phyloP scores from a whole-genome alignment of 2,329 filamentous ascomycete genomes.

The Gyromitra esculenta region DNA sequence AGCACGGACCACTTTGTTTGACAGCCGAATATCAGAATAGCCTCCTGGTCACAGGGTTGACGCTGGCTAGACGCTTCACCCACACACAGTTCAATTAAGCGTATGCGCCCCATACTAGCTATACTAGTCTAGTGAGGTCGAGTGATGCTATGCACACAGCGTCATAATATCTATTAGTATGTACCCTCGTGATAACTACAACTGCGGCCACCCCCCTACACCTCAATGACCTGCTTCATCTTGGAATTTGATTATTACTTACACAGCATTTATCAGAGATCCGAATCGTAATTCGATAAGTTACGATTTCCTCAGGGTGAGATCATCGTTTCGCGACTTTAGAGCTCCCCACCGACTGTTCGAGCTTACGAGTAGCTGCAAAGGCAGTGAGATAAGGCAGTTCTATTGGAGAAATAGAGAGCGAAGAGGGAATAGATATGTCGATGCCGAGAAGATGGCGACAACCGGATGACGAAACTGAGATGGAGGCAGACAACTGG shows the following conservation, averaged over 20 bases:
- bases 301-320: neutral
- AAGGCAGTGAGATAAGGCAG: neutral
- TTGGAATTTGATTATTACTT: neutral
- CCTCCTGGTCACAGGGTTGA: neutral
- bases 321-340: neutral
- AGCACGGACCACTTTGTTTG: neutral
- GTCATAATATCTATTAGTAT: neutral
- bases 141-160: neutral
- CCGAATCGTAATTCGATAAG: neutral
- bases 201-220: neutral
- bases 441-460: neutral
- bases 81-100: neutral
- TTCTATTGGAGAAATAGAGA: neutral
- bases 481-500: neutral
- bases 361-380: neutral
- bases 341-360: neutral
- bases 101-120: neutral
- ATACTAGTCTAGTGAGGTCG: no score
- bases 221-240: no score
- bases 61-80: no score
- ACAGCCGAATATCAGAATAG: neutral
- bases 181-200: neutral
- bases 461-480: neutral
- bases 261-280: neutral
- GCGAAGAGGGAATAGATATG: neutral